Evolutionary conservation across 345 rosid species (phyloP), one percentile per base, ranked within the genome.

Genomic region (Aegle marmelos): DNA sequence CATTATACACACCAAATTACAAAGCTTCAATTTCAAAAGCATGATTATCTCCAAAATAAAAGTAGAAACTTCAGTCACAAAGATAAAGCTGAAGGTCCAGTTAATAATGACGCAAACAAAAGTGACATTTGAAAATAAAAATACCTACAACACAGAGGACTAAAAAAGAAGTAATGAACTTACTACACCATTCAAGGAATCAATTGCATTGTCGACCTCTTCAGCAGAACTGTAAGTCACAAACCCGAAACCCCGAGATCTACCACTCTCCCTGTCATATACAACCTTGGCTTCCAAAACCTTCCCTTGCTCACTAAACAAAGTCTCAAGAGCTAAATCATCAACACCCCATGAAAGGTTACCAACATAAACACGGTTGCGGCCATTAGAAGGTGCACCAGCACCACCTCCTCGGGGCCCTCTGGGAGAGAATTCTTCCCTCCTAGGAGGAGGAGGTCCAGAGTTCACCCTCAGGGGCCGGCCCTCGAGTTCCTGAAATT

Each of bases 231-330:
- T 86, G 83, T 88, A 96, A 9, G 97, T 89, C 59, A 96, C 98
- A 78, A 96, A 96, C 64, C 99, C 99, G 39, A 94, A 96, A 75
- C 99, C 98, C 88, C 95, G 91, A 60, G 99, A 96, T 79, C 99
- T 88, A 69, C 99, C 98, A 73, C 86, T 94, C 66, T 94, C 98
- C 84, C 98, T 82, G 82, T 96, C 99, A 78, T 91, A 96, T 68
- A 96, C 91, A 41, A 96, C 99, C 86, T 76, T 96, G 22, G 98
- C 99, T 68, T 96, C 99, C 74, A 90, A 80, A 77, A 96, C 98
- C 77, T 89, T 89, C 11, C 99, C 97, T 70, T 90, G 91, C 86
- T 90, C 97, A n/a, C 90, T 88, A 74, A 94, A 96, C 87, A 96
- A 76, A 80, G 72, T 84, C 89, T 92, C 94, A 16, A 96, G 96